Evolutionary conservation across 2,329 filamentous ascomycete species (phyloP).

Genomic region (Nothomitra cinnamomea): DNA sequence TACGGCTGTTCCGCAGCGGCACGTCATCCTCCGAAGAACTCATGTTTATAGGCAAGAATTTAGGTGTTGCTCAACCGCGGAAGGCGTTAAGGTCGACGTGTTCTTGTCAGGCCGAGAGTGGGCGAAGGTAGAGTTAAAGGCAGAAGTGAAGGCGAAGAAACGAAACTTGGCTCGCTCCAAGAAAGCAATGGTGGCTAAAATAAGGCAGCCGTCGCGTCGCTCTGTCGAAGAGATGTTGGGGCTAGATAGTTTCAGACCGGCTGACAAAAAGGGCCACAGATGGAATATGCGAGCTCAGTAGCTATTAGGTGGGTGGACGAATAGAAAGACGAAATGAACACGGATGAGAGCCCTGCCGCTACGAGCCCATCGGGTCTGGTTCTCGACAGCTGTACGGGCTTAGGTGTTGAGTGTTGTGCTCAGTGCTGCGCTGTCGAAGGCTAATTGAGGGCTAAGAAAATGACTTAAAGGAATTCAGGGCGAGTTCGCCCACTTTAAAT

Average conservation of each 20-base stretch:
- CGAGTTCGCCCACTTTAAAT: conserved; percentile 4
- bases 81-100: conserved; percentile 4
- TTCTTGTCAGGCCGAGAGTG: conserved; percentile 8
- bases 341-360: not conserved
- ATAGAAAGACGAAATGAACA: not conserved
- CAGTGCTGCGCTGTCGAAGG: not conserved
- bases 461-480: conserved; percentile 2
- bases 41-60: conserved; percentile 23
- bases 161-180: too few relatives aligned
- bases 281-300: not conserved
- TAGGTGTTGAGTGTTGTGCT: not conserved
- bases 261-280: not conserved
- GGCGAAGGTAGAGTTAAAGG: conserved; percentile 7
- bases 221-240: not conserved
- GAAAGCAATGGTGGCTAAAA: too few relatives aligned
- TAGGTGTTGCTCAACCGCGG: not conserved
- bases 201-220: not conserved
- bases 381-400: not conserved
- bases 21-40: conserved; percentile 65
- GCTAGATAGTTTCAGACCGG: conserved; percentile 2
- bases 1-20: conserved; percentile 46
- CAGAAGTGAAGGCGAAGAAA: not conserved
- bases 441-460: not conserved
- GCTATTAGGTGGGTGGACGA: not conserved
- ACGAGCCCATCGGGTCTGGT: not conserved